Evolutionary conservation across 257 asterid genomes (phyloP), one percentile per base, ranked within the genome.

Genomic region (Solanum medicagineum): DNA sequence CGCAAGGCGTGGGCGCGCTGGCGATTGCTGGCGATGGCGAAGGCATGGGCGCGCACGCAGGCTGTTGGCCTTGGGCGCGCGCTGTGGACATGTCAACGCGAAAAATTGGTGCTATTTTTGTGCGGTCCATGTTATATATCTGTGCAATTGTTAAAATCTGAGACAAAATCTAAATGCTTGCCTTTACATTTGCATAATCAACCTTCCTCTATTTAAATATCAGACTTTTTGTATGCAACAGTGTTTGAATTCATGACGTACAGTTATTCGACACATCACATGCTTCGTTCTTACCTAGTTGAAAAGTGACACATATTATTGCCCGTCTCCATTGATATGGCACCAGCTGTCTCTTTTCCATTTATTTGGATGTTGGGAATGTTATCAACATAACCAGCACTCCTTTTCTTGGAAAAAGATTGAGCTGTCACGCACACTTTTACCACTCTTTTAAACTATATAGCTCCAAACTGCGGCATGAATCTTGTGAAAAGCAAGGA

Each of bases 401-500:
- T 80, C 19, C 85, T 81, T 60, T 85, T 87, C 59, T 36, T 15
- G 81, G 90, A 86, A 87, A 83, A 83, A 63, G 49, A 45, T 10
- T 83, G 55, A 49, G 19, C 75, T 79, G 84, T 77, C 81, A 66
- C 85, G 86, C 80, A 73, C 54, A 7, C 69, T 15, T 85, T 55
- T 36, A 26, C 22, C n/a, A 60, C 15, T 51, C 16, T 74, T 22
- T 70, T 9, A 54, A 84, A 81, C 83, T 62, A 63, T 60, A 40
- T 7, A 20, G 29, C 68, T 7, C 81, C 84, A 84, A 24, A 84
- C 51, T 54, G 45, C 66, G 15, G n/a, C 90, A 80, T 84, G 89
- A 88, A 88, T 86, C 87, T 71, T 47, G 94, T 91, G 92, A 84
- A 80, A 47, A 24, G 60, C 51, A 13, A n/a, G 59, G 20, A 15